Base-by-base conservation (phyloP, 2,329 filamentous ascomycete genomes). In the Fonsecaea erecta region DNA sequence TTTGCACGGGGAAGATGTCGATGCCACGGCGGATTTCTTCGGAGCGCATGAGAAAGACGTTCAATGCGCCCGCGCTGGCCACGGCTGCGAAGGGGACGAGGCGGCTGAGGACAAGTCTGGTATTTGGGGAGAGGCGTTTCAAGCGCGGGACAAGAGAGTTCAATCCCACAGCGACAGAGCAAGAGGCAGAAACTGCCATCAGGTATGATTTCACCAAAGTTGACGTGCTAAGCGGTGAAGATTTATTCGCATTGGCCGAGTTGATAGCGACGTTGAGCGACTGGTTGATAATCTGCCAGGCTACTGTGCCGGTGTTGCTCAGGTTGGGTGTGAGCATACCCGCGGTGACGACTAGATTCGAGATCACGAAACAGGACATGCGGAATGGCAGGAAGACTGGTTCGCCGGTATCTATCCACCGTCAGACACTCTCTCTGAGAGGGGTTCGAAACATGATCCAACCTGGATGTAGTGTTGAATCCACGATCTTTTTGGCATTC, bases 251-350 rank as follows among this genome's bases (percentile, higher is more conserved):
- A 78, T 99, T 99, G 75, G 94, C 91, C 77, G 88, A 93, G 85
- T 99, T 99, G 84, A 99, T 94, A 71, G 92, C 94, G 30, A 99
- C 95, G 77, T 99, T 99, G 73, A 99, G 89, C 12, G 93, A 97
- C 82, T 99, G 95, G 80, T 99, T 99, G 71, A 91, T 87, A 64
- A 97, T 87, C 80, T 99, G 95, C 95, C 95, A 99, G 71, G 90
- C 89, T 40, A 98, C 84, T 4, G 92, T 97, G 59, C 94, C 95
- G 48, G 86, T 85, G 52, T 90, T 97, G 12, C 57, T 58, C 62
- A 71, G 62, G 26, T 66, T 65, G 2, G 95, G 95, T 60, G 94
- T 95, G 62, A 99, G 89, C 95, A 99, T 99, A 73, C 95, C 95
- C 6, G 89, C 94, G 52, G 95, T 99, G 67, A 98, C 94, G 64